Evolutionary conservation across 2,329 filamentous ascomycete genomes (phyloP).

Genomic region (Corynespora cassiicola): DNA sequence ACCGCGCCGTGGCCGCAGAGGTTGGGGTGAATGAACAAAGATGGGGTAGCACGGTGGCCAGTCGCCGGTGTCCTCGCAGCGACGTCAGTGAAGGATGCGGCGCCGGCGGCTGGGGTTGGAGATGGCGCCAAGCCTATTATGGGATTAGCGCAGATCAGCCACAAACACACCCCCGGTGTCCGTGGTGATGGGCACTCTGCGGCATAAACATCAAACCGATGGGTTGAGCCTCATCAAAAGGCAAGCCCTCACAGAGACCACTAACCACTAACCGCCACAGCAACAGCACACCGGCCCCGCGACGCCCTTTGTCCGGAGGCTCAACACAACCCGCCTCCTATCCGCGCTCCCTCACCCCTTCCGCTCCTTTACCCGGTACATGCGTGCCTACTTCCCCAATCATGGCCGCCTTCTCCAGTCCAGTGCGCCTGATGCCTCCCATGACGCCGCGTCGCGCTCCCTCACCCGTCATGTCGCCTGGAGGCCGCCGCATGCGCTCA

Average conservation of each 20-base stretch:
- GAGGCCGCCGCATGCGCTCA: conserved; percentile 30
- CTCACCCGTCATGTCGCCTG: conserved; percentile 44
- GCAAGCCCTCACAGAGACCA: conserved; percentile 11
- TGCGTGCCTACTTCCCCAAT: conserved; percentile 21
- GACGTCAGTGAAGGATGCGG: too few relatives aligned
- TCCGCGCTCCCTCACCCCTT: conserved; percentile 15
- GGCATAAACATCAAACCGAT: conserved; percentile 21
- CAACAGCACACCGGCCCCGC: conserved; percentile 7
- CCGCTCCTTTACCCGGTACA: conserved; percentile 24
- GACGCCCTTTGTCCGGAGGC: conserved; percentile 5
- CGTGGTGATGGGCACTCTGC: too few relatives aligned
- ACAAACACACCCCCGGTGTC: too few relatives aligned
- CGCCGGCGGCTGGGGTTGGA: too few relatives aligned
- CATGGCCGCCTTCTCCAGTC: conserved; percentile 37
- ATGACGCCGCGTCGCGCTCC: conserved; percentile 37
- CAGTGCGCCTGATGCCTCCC: conserved; percentile 38
- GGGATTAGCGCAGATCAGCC: too few relatives aligned
- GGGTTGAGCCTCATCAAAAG: conserved; percentile 16
- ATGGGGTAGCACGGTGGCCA: too few relatives aligned
- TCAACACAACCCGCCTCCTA: conserved; percentile 2
- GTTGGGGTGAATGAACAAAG: too few relatives aligned
- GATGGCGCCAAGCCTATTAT: too few relatives aligned
- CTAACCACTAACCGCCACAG: conserved; percentile 27
- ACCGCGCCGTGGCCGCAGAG: too few relatives aligned
- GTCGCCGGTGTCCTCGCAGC: too few relatives aligned